Percentiles rank a stretch among this genome's conserved stretches.
Conservation (phyloP, 306 rosid species). For the Prunus padus region DNA sequence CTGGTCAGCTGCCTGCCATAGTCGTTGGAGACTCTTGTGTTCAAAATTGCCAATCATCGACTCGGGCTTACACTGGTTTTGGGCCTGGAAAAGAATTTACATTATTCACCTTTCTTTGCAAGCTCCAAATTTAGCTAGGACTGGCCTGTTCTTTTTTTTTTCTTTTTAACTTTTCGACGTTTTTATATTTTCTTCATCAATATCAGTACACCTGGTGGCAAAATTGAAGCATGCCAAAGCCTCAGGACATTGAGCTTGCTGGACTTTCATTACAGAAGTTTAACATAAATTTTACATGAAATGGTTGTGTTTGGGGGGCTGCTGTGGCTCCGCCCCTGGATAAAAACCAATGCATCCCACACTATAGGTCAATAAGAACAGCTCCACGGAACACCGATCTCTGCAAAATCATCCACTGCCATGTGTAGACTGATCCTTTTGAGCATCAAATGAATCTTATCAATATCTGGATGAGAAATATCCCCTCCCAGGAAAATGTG, state of each 20-base stretch:
- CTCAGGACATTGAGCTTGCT: too few relatives aligned
- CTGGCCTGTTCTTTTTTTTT: too few relatives aligned
- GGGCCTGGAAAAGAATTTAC: not conserved
- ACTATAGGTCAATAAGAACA: not conserved
- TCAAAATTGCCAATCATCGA: not conserved
- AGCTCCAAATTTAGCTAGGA: too few relatives aligned
- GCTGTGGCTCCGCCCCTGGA: too few relatives aligned
- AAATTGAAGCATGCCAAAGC: too few relatives aligned
- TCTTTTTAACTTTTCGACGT: too few relatives aligned
- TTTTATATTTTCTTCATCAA: too few relatives aligned
- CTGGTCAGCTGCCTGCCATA: constrained; percentile 2
- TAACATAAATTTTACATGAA: too few relatives aligned
- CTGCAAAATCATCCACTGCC: not conserved
- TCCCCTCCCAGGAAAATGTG: constrained; percentile 19
- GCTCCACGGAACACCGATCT: not conserved
- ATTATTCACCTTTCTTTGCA: too few relatives aligned
- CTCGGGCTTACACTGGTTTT: not conserved
- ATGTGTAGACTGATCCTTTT: constrained; percentile 11
- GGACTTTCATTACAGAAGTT: too few relatives aligned
- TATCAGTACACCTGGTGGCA: too few relatives aligned
- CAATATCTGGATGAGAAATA: constrained; percentile 16
- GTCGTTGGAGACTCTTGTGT: constrained; percentile 3
- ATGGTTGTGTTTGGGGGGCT: too few relatives aligned
- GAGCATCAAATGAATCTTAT: constrained; percentile 14
- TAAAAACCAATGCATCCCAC: not conserved